Base-by-base conservation (phyloP, 768 basidiomycete genomes). In the Calvatia gigantea region DNA sequence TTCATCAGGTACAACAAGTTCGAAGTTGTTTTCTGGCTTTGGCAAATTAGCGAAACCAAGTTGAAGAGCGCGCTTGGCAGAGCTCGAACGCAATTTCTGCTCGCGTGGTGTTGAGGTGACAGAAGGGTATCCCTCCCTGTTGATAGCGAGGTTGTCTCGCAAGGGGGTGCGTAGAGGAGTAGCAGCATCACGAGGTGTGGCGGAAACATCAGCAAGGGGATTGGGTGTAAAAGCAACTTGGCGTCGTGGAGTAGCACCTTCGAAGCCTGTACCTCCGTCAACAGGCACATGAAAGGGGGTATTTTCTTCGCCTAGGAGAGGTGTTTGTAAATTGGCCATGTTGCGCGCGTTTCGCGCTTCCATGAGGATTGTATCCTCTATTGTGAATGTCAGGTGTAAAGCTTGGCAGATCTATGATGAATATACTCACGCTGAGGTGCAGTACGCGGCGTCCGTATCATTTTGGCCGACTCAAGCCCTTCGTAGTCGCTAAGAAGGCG, bases 321-420 rank as follows among this genome's bases (percentile, higher is more conserved):
- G 97, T 0, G 97, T 99, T 72, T 98, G 95, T 3, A 82, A 81
- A 39, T 87, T 86, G 9, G 85, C 86, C 93, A 99, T 91, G 64
- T 94, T 96, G 19, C 96, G 89, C 21, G 98, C 72, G 72, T 98
- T 98, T 31, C 95, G 83, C 7, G 96, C 97, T 70, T 99, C 97
- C 58, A 89, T 82, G 80, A 98, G 79, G 38, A 99, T 84, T 64
- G 85, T 95, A 69, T 99, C 97, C 75, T 93, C 96, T 98, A 37
- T 63, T n/a, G 54, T 37, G 44, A 44, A 37, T 15, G 57, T 42
- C 31, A 53, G 57, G 50, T 27, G 46, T 42, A n/a, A 54, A n/a
- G 17, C 38, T n/a, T 35, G 15, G 41, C 23, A 21, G 57, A 42
- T 51, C 42, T 42, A 32, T 32, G 23, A 50, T 54, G 19, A 29